Evolutionary conservation across 2,329 filamentous ascomycete genomes (phyloP).

Genomic region (Bipolaris cookei): DNA sequence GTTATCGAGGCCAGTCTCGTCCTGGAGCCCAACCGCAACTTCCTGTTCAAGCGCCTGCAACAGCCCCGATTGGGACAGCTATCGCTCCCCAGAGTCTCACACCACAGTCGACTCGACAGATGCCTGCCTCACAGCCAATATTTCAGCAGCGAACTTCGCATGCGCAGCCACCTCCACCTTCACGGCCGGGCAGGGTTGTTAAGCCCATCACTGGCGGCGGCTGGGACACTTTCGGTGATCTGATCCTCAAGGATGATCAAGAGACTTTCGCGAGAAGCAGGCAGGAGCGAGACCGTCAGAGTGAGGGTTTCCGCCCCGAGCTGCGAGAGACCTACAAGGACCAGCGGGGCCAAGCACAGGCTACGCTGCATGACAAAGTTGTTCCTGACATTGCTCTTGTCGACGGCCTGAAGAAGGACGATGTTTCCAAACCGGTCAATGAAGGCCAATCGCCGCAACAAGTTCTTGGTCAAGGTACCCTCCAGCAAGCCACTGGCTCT

Average conservation of each 20-base stretch:
- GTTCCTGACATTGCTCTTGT: slow-evolving; percentile 21
- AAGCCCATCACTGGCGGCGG: slow-evolving; percentile 38
- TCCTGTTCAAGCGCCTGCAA: slow-evolving; percentile 34
- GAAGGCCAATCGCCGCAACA: slow-evolving; percentile 36
- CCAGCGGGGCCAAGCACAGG: slow-evolving; percentile 38
- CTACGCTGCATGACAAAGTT: slow-evolving; percentile 37
- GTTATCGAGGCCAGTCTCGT: slow-evolving; percentile 59
- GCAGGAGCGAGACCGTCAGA: slow-evolving; percentile 38
- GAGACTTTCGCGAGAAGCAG: slow-evolving; percentile 31
- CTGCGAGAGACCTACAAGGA: slow-evolving; percentile 44
- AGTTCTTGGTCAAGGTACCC: slow-evolving; percentile 25
- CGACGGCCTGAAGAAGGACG: slow-evolving; percentile 36
- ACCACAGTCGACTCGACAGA: slow-evolving; percentile 25
- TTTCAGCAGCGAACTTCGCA: slow-evolving; percentile 27
- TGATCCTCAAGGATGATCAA: slow-evolving; percentile 41
- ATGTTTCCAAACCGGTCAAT: slow-evolving; percentile 26
- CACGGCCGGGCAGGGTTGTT: slow-evolving; percentile 35
- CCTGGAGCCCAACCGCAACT: slow-evolving; percentile 38
- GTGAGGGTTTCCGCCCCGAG: slow-evolving; percentile 41
- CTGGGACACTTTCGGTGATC: slow-evolving; percentile 43
- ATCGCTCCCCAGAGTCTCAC: slow-evolving; percentile 25
- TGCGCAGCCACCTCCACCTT: slow-evolving; percentile 20
- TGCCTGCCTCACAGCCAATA: slow-evolving; percentile 29
- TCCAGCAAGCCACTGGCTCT: slow-evolving; percentile 35
- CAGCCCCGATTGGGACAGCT: slow-evolving; percentile 33